Evolutionary conservation across 139 green algal species (phyloP).

Genomic region (Penium margaritaceum): DNA sequence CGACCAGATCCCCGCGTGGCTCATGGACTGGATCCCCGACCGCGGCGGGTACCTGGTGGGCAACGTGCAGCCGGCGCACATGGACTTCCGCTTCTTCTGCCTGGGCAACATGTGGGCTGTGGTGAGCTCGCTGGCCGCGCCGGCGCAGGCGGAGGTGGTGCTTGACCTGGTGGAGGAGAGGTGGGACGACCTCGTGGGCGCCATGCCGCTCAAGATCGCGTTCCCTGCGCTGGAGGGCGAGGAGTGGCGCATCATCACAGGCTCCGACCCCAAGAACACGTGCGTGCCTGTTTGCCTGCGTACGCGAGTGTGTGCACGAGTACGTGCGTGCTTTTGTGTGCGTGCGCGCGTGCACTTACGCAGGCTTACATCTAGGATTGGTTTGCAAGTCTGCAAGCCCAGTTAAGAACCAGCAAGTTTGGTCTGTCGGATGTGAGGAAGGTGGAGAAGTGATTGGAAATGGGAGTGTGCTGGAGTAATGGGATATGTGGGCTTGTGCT

Average conservation of each 20-base stretch:
- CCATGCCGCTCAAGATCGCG: conserved; percentile 37
- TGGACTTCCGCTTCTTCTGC: conserved; percentile 41
- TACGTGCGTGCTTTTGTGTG: too few relatives aligned
- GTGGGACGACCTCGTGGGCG: conserved; percentile 34
- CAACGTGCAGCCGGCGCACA: conserved; percentile 37
- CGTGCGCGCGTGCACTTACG: too few relatives aligned
- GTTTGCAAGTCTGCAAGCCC: too few relatives aligned
- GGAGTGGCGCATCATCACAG: conserved; percentile 42
- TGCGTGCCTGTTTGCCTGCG: conserved; percentile 17
- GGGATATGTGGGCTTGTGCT: too few relatives aligned
- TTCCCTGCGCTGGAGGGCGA: conserved; percentile 24
- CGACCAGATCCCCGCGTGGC: conserved; percentile 34
- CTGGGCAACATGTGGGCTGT: conserved; percentile 42
- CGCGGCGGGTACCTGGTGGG: conserved; percentile 35
- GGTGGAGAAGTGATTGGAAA: too few relatives aligned
- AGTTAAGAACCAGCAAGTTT: too few relatives aligned
- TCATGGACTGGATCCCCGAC: conserved; percentile 37
- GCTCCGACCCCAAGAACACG: conserved; percentile 44
- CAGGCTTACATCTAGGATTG: too few relatives aligned
- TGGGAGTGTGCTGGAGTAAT: too few relatives aligned
- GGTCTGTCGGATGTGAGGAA: too few relatives aligned
- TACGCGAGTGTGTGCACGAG: too few relatives aligned
- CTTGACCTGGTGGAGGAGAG: conserved; percentile 35
- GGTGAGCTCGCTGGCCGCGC: conserved; percentile 14
- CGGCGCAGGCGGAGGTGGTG: conserved; percentile 24